These are phyloP conservation scores for Dendrobium chrysotoxum DNA, from an alignment of 106 monocot species.

Conservation along the genomic window DNA sequence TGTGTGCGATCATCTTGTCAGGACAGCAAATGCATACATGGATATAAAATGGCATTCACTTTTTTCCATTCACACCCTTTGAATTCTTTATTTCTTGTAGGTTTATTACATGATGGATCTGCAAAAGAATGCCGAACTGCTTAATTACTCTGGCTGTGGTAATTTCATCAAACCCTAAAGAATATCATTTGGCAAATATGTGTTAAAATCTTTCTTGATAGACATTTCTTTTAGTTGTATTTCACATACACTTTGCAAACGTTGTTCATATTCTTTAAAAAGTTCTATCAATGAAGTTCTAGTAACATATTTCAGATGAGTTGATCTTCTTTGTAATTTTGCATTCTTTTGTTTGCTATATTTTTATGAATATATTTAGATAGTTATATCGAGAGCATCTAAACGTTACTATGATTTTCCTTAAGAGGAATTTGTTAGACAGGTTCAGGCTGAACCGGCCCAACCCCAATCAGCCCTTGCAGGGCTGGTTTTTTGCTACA, in stretches of 20 bases:
- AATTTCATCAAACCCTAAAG: slow-evolving; percentile 11
- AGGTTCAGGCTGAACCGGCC: too few species aligned
- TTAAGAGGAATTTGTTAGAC: too few species aligned
- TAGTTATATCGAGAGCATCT: too few species aligned
- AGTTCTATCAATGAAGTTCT: neutral
- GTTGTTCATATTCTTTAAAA: neutral
- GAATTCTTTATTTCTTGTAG: slow-evolving; percentile 23
- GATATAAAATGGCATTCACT: neutral
- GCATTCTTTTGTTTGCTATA: neutral
- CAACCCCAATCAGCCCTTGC: too few species aligned
- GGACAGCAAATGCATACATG: neutral
- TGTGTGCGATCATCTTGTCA: neutral
- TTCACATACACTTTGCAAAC: neutral
- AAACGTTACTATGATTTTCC: too few species aligned
- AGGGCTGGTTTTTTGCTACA: too few species aligned
- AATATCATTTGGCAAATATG: neutral
- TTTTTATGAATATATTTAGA: too few species aligned
- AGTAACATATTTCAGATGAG: neutral
- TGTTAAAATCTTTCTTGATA: neutral
- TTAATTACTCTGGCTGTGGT: slow-evolving; percentile 96
- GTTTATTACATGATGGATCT: slow-evolving; percentile 93
- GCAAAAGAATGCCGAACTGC: slow-evolving; percentile 36
- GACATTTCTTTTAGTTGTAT: neutral
- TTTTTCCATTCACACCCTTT: neutral
- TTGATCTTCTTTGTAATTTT: neutral